These are phyloP conservation scores for Xerocomus minutiporus DNA, from an alignment of 1,284 basidiomycete species.

Conservation along the genomic window DNA sequence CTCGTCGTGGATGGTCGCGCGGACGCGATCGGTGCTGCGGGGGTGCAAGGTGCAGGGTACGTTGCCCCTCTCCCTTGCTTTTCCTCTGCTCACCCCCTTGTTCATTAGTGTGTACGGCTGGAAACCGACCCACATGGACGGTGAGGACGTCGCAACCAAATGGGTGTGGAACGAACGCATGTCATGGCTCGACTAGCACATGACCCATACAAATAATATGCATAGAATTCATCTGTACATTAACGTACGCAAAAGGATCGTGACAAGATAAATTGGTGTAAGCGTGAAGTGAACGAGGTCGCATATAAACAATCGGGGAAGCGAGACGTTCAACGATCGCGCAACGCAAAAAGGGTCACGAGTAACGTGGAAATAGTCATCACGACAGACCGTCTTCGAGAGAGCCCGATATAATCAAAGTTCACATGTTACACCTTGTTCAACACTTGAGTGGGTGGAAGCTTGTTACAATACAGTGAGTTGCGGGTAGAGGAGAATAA, in stretches of 20 bases:
- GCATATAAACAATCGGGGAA: slow-evolving; percentile 20
- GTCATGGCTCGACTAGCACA: slow-evolving; percentile 45
- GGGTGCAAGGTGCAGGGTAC: slow-evolving; percentile 70
- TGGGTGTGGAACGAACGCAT: slow-evolving; percentile 55
- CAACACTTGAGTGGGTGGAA: slow-evolving; percentile 52
- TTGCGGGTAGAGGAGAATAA: slow-evolving; percentile 29
- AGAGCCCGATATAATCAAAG: slow-evolving; percentile 39
- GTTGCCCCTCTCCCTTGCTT: slow-evolving; percentile 18
- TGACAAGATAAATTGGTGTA: slow-evolving; percentile 22
- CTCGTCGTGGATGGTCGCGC: slow-evolving; percentile 51
- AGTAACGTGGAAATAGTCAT: slow-evolving; percentile 11
- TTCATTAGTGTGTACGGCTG: slow-evolving; percentile 43
- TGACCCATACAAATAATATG: slow-evolving; percentile 19
- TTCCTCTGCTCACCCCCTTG: not conserved
- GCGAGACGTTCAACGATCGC: slow-evolving; percentile 9
- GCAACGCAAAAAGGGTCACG: slow-evolving; percentile 7
- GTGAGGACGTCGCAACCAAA: slow-evolving; percentile 17
- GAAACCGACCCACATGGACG: slow-evolving; percentile 3
- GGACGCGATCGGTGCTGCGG: slow-evolving; percentile 60
- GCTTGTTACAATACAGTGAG: slow-evolving; percentile 79
- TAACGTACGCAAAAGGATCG: slow-evolving; percentile 24
- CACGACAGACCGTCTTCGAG: slow-evolving; percentile 14
- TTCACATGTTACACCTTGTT: slow-evolving; percentile 45
- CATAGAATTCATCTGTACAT: slow-evolving; percentile 28
- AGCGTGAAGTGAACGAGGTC: slow-evolving; percentile 2